Conservation (phyloP, 805 yeast genomes). For the Sugiyamaella floridensis region DNA sequence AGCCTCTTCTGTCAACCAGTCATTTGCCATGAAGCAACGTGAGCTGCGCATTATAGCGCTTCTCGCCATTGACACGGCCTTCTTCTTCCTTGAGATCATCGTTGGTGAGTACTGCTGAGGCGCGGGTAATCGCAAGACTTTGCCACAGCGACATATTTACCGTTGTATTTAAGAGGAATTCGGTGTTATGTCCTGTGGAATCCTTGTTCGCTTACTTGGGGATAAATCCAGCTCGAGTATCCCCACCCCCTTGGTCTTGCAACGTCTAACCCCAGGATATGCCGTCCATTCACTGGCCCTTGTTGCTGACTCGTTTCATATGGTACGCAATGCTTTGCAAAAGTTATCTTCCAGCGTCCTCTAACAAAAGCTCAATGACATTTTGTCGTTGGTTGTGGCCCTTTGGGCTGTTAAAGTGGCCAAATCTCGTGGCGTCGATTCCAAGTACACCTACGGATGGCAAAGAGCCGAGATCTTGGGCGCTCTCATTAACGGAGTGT, state of each 20-base stretch:
- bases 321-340: conserved; percentile 35
- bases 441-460: conserved; percentile 94
- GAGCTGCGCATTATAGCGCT: conserved; percentile 68
- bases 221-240: neutral
- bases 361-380: conserved; percentile 57
- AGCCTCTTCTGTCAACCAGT: neutral
- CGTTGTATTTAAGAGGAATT: too few species aligned
- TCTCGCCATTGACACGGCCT: conserved; percentile 66
- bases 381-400: conserved; percentile 81
- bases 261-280: conserved; percentile 37
- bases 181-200: too few species aligned
- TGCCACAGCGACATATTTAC: neutral
- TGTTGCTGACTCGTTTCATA: conserved; percentile 95
- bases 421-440: conserved; percentile 70
- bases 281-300: conserved; percentile 90
- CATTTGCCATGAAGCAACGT: conserved; percentile 37
- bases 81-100: conserved; percentile 78
- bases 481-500: conserved; percentile 89
- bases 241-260: neutral
- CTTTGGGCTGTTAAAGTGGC: conserved; percentile 95
- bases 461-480: conserved; percentile 96
- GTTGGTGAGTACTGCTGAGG: conserved; percentile 42
- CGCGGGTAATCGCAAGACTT: neutral
- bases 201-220: too few species aligned
- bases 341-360: too few species aligned